A percentile compares a stretch with the other conserved stretches of the same genome.
phyloP scores from a whole-genome alignment of 371 early-diverging fungal genomes.

The Aphelidium insulamus region DNA sequence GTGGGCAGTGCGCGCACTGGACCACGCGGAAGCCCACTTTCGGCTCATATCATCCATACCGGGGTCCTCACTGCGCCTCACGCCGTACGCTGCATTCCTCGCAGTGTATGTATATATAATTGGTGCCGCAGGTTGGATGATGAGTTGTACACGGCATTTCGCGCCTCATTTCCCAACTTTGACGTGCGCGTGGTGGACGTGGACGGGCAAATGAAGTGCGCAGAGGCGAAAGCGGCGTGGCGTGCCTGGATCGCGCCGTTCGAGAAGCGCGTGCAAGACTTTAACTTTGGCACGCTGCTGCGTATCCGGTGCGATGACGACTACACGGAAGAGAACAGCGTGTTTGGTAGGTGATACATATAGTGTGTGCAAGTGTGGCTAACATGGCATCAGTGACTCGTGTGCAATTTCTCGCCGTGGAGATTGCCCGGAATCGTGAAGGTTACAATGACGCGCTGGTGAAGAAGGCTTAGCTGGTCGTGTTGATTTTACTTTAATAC shows the following conservation, averaged over 20 bases:
- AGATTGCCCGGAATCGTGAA: constrained; percentile 67
- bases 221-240: constrained; percentile 66
- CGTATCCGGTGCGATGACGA: constrained; percentile 47
- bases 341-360: constrained; percentile 43
- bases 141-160: constrained; percentile 53
- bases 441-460: constrained; percentile 36
- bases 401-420: constrained; percentile 66
- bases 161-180: constrained; percentile 45
- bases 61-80: no score
- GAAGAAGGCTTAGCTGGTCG: no score
- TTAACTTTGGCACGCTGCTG: constrained; percentile 73
- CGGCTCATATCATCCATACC: background rate
- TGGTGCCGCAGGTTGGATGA: constrained; percentile 50
- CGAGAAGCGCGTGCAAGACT: constrained; percentile 62
- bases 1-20: no score
- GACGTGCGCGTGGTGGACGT: constrained; percentile 34
- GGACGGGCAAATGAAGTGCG: constrained; percentile 48
- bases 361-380: constrained; percentile 1
- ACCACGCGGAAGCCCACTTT: background rate
- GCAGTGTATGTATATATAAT: background rate
- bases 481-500: no score
- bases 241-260: constrained; percentile 57
- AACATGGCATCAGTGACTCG: constrained; percentile 16
- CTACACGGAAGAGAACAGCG: constrained; percentile 57
- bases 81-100: background rate